Evolutionary conservation across 2,329 filamentous ascomycete genomes (phyloP), one percentile per base, ranked within the genome.

Genomic region (Sclerotinia trifoliorum): DNA sequence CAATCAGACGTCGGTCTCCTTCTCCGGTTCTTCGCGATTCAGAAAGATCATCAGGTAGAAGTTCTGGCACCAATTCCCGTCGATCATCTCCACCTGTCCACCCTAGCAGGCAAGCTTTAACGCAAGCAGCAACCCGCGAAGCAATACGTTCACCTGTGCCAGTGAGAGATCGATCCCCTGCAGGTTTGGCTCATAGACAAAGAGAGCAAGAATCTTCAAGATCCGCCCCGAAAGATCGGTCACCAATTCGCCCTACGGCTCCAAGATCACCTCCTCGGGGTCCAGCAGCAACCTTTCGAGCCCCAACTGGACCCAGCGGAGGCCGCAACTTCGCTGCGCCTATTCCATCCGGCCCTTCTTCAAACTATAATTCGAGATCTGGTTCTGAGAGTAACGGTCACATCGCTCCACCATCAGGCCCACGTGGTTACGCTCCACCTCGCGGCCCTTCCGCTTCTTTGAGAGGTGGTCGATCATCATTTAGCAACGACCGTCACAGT

Each of bases 31-130:
- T 77, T 54, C 78, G 75, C 52, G 76, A 80, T 26, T 82, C 82
- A 46, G 82, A 81, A 51, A 81, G 83, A 63, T 80, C 81, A 54
- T 86, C 84, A 29, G 83, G 81, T 29, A 79, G 82, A 67, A 84
- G 82, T 51, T 89, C 87, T 11, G 82, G 79, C 26, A 86, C 84
- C 26, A 87, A 84, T 42, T 89, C 87, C 29, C 83, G 86, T 68
- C 82, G 86, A 61, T 88, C 88, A 11, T 89, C 88, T 7, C 88
- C 88, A 21, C 84, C 80, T 35, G 78, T 84, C 19, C 85, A 87
- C 73, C 81, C 83, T 21, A 87, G 86, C 71, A 81, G 84, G 72
- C 75, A 81, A 62, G 81, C 79, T 60, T 74, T 82, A 24, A 76
- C 80, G 51, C 72, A 80, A 70, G 74, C 77, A 24, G 71, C 77